Percentiles rank a stretch among this genome's conserved stretches.
phyloP scores from a whole-genome alignment of 192 early-diverging fungal species.

The Chytriomyces hyalinus region DNA sequence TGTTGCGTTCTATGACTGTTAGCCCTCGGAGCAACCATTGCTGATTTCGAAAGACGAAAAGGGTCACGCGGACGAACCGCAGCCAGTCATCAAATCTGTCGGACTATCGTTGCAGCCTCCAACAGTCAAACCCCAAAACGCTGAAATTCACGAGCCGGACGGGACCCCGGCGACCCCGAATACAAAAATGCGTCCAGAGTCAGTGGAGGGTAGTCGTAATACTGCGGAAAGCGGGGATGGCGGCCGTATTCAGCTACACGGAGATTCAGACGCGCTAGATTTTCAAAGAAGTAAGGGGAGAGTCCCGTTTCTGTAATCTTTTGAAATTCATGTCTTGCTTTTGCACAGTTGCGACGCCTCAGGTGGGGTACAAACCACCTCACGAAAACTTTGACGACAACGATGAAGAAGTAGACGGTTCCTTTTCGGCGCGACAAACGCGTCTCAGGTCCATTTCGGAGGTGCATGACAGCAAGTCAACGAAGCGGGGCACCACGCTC shows the following conservation, averaged over 20 bases:
- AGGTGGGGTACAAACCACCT: neutral
- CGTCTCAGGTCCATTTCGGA: neutral
- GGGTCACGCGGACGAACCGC: slow-evolving; percentile 2
- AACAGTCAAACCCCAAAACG: slow-evolving; percentile 24
- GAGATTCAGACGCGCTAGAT: too few relatives aligned
- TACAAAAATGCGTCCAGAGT: too few relatives aligned
- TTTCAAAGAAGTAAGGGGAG: too few relatives aligned
- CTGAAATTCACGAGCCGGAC: slow-evolving; percentile 21
- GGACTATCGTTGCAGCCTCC: slow-evolving; percentile 32
- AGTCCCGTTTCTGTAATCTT: too few relatives aligned
- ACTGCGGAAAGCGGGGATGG: too few relatives aligned
- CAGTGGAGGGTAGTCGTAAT: too few relatives aligned
- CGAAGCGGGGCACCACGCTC: neutral
- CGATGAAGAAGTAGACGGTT: too few relatives aligned
- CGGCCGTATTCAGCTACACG: too few relatives aligned
- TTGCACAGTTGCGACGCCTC: neutral
- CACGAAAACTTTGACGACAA: too few relatives aligned
- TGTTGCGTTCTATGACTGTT: neutral
- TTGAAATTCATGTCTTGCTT: neutral
- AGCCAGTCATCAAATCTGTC: slow-evolving; percentile 31
- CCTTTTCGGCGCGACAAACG: too few relatives aligned
- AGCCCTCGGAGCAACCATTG: too few relatives aligned
- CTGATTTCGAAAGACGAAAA: slow-evolving; percentile 17
- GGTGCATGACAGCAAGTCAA: neutral
- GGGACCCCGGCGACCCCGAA: neutral